These are phyloP conservation scores for Toxoplasma gondii DNA, from an alignment of 169 alveolate genomes.

Conservation along the genomic window DNA sequence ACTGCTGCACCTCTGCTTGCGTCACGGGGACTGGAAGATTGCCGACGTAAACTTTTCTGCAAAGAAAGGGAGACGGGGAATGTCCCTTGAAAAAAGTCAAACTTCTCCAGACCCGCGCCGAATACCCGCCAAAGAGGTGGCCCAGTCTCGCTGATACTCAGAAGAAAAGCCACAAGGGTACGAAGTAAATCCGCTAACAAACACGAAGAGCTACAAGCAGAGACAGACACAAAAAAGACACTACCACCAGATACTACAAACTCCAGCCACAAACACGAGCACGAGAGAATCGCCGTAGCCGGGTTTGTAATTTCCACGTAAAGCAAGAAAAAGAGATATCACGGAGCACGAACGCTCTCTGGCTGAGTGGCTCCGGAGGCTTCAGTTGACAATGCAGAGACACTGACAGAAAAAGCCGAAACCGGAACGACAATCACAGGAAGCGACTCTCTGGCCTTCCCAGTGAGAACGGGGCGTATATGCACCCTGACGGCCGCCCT, in stretches of 20 bases:
- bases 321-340: too few species aligned
- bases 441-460: too few species aligned
- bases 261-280: too few species aligned
- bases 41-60: constrained; percentile 51
- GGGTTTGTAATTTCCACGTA: too few species aligned
- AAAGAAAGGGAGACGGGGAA: neutral
- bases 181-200: neutral
- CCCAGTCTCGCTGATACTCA: neutral
- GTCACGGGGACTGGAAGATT: constrained; percentile 35
- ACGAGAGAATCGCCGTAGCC: too few species aligned
- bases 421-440: too few species aligned
- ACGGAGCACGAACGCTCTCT: too few species aligned
- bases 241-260: neutral
- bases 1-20: constrained; percentile 10
- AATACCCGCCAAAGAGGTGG: neutral
- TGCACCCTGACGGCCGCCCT: too few species aligned
- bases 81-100: neutral
- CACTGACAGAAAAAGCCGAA: too few species aligned
- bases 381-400: too few species aligned
- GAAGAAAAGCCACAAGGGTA: neutral
- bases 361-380: too few species aligned
- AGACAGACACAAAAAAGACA: neutral
- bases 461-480: too few species aligned
- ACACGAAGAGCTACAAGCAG: neutral
- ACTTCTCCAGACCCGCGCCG: neutral